Conservation (phyloP, 257 asterid genomes). For the Salvia splendens region DNA sequence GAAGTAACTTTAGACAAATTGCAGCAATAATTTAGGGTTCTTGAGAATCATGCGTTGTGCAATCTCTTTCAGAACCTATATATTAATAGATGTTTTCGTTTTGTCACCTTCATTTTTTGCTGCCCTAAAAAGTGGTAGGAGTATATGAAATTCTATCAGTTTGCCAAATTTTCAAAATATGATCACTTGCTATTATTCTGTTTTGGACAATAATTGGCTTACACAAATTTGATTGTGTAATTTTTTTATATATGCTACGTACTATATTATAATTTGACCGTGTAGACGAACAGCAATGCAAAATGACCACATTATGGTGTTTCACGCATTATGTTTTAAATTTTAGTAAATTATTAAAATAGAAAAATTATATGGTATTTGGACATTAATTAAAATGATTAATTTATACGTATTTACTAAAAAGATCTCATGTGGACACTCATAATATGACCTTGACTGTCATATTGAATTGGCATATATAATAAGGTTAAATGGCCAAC, state of each 20-base stretch:
- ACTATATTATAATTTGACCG: too few species aligned
- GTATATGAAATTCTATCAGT: not conserved
- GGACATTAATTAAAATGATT: too few species aligned
- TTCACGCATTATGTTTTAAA: too few species aligned
- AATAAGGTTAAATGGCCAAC: constrained; percentile 21
- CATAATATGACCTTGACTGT: not conserved
- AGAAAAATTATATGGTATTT: too few species aligned
- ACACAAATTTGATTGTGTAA: not conserved
- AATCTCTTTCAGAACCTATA: constrained; percentile 7
- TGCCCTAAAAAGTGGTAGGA: not conserved
- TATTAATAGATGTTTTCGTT: not conserved
- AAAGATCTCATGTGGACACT: too few species aligned
- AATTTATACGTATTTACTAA: too few species aligned
- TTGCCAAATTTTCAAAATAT: not conserved
- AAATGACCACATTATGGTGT: too few species aligned
- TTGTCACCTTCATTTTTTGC: constrained; percentile 7
- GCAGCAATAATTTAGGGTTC: constrained; percentile 11
- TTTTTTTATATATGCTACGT: too few species aligned
- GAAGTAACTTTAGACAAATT: constrained; percentile 21
- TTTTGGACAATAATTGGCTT: not conserved
- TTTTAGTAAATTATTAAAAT: too few species aligned
- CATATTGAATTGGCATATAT: constrained; percentile 10
- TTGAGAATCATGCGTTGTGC: constrained; percentile 19
- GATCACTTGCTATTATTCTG: not conserved
- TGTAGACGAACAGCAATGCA: too few species aligned